Conservation (phyloP, 1,284 basidiomycete species). For the Cystobasidium slooffiae region DNA sequence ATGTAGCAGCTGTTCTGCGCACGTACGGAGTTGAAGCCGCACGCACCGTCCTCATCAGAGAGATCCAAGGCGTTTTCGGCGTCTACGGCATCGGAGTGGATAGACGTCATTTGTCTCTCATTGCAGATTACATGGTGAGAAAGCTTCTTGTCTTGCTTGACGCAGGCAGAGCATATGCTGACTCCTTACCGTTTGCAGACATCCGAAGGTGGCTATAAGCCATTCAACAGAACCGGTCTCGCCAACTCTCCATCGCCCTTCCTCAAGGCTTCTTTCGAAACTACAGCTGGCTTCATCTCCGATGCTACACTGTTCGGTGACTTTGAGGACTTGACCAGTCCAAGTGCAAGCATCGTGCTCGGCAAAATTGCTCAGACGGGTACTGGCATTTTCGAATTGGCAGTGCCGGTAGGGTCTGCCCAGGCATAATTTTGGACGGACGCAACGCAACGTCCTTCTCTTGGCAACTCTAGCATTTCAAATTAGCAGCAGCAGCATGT, state of each 20-base stretch:
- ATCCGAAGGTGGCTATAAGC: conserved; percentile 94
- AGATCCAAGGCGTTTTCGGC: conserved; percentile 91
- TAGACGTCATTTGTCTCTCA: conserved; percentile 90
- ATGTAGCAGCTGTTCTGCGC: conserved; percentile 87
- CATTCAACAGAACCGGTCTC: conserved; percentile 96
- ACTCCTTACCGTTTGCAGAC: conserved; percentile 65
- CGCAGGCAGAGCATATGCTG: not conserved
- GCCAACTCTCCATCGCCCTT: conserved; percentile 88
- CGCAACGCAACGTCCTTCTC: too few relatives aligned
- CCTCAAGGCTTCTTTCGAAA: conserved; percentile 96
- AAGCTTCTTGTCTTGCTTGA: conserved; percentile 27
- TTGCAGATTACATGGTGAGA: conserved; percentile 97
- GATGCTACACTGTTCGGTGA: conserved; percentile 94
- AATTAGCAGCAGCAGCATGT: too few relatives aligned
- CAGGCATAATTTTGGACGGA: not conserved
- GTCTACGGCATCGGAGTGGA: conserved; percentile 98
- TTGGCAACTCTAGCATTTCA: too few relatives aligned
- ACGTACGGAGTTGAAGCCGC: conserved; percentile 70
- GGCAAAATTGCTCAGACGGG: conserved; percentile 81
- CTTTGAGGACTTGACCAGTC: conserved; percentile 86
- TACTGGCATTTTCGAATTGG: conserved; percentile 79
- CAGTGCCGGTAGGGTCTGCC: conserved; percentile 7
- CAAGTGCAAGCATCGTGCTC: conserved; percentile 88
- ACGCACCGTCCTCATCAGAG: conserved; percentile 61
- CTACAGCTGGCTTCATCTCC: conserved; percentile 91